Evolutionary conservation across 2,329 filamentous ascomycete genomes (phyloP).

Genomic region (Beauveria pseudobassiana): DNA sequence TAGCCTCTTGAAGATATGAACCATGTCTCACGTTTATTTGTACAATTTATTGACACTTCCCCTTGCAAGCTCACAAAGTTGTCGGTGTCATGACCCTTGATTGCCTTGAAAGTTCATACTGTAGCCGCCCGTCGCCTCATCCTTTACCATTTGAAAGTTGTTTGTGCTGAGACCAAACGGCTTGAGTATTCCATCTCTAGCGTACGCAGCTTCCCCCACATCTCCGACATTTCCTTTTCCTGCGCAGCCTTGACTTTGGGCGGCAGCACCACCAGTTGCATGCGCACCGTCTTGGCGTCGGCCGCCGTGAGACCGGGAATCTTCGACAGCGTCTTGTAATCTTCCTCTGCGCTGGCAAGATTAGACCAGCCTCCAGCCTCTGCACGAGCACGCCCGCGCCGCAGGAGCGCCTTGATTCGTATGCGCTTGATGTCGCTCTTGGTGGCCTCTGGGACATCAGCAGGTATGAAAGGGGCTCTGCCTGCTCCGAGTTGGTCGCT

Average conservation of each 20-base stretch:
- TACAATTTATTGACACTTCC: neutral
- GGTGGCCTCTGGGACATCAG: conserved; percentile 13
- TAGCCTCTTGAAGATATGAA: neutral
- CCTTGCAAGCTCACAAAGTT: neutral
- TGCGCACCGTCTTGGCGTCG: conserved; percentile 61
- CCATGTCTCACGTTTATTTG: neutral
- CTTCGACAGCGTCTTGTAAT: conserved; percentile 62
- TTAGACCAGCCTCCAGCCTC: conserved; percentile 72
- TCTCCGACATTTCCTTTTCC: conserved; percentile 84
- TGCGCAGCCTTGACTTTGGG: conserved; percentile 66
- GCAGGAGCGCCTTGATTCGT: conserved; percentile 73
- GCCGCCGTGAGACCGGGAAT: conserved; percentile 50
- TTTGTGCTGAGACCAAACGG: conserved; percentile 92
- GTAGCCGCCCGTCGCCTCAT: conserved; percentile 83
- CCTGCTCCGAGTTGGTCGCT: neutral
- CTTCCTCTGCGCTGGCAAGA: conserved; percentile 68
- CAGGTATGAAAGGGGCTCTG: conserved; percentile 27
- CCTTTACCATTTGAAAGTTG: conserved; percentile 90
- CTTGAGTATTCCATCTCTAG: conserved; percentile 82
- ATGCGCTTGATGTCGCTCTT: conserved; percentile 64
- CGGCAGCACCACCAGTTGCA: conserved; percentile 60
- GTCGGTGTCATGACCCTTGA: neutral
- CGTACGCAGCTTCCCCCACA: conserved; percentile 95
- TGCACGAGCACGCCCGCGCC: conserved; percentile 65
- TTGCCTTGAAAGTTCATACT: conserved; percentile 71